Conservation (phyloP, 1,284 basidiomycete genomes). For the Irpex sp. region DNA sequence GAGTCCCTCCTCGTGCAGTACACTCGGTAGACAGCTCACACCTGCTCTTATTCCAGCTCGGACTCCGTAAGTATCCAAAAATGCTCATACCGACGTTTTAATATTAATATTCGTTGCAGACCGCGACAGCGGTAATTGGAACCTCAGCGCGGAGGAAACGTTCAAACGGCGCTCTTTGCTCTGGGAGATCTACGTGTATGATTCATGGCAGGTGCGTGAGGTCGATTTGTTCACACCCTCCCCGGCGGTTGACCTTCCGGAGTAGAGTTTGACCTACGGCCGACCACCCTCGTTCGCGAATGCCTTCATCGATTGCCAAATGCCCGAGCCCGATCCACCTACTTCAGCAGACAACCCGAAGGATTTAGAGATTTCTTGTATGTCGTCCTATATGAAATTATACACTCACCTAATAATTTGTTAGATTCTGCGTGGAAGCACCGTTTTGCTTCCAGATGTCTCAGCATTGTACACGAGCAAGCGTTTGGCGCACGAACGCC, state of each 20-base stretch:
- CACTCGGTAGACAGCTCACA: neutral
- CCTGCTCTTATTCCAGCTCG: conserved; percentile 41
- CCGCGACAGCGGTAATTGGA: conserved; percentile 69
- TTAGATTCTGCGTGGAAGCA: conserved; percentile 65
- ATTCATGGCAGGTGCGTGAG: conserved; percentile 60
- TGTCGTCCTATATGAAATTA: conserved; percentile 21
- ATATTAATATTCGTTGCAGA: conserved; percentile 31
- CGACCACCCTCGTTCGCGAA: conserved; percentile 61
- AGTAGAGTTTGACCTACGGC: conserved; percentile 67
- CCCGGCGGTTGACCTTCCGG: conserved; percentile 5
- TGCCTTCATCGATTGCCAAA: conserved; percentile 56
- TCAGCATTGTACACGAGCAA: conserved; percentile 60
- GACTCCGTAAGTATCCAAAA: conserved; percentile 49
- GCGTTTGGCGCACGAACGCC: conserved; percentile 60
- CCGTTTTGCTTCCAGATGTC: conserved; percentile 54
- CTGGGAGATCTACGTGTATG: conserved; percentile 64
- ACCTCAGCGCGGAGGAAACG: conserved; percentile 53
- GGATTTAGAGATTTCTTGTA: conserved; percentile 64
- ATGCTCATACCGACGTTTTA: conserved; percentile 2
- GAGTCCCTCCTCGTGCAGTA: conserved; percentile 27
- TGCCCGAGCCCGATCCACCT: conserved; percentile 44
- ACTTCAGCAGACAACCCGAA: conserved; percentile 39
- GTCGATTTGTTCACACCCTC: neutral
- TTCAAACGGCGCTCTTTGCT: conserved; percentile 57
- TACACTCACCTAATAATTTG: neutral